These are phyloP conservation scores for Fabrea salina DNA, from an alignment of 169 alveolate genomes.

Conservation along the genomic window DNA sequence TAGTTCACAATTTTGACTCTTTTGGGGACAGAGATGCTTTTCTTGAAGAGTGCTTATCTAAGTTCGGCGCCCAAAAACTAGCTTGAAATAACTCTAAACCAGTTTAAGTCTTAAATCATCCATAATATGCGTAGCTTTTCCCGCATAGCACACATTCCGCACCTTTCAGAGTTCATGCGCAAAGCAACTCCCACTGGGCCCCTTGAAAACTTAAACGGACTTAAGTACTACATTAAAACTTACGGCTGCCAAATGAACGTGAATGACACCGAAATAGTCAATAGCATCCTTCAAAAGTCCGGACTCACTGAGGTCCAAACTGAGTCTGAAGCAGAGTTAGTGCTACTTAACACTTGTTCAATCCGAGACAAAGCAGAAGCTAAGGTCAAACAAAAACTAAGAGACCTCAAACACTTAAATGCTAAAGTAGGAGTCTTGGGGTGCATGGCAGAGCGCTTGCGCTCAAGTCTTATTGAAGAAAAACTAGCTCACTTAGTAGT, in stretches of 20 bases:
- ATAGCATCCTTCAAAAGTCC: constrained; percentile 46
- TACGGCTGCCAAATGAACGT: constrained; percentile 75
- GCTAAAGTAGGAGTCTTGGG: constrained; percentile 71
- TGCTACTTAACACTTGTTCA: constrained; percentile 72
- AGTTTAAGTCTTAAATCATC: too few relatives aligned
- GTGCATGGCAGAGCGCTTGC: constrained; percentile 76
- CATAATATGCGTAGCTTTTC: not conserved
- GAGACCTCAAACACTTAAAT: constrained; percentile 38
- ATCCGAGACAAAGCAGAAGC: constrained; percentile 76
- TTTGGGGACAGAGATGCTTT: not conserved
- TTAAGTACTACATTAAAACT: constrained; percentile 56
- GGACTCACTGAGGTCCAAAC: constrained; percentile 36
- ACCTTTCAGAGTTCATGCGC: not conserved
- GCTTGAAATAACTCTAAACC: too few relatives aligned
- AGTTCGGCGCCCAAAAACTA: too few relatives aligned
- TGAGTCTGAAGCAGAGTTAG: constrained; percentile 57
- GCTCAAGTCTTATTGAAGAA: constrained; percentile 47
- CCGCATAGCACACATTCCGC: not conserved
- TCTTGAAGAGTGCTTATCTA: too few relatives aligned
- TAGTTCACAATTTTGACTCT: not conserved
- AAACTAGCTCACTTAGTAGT: constrained; percentile 70
- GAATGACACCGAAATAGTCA: constrained; percentile 59
- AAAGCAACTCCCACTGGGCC: not conserved
- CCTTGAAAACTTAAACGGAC: not conserved
- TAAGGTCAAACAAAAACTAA: constrained; percentile 58